Conservation (phyloP, 2,329 filamentous ascomycete genomes). For the Colletotrichum sp. region DNA sequence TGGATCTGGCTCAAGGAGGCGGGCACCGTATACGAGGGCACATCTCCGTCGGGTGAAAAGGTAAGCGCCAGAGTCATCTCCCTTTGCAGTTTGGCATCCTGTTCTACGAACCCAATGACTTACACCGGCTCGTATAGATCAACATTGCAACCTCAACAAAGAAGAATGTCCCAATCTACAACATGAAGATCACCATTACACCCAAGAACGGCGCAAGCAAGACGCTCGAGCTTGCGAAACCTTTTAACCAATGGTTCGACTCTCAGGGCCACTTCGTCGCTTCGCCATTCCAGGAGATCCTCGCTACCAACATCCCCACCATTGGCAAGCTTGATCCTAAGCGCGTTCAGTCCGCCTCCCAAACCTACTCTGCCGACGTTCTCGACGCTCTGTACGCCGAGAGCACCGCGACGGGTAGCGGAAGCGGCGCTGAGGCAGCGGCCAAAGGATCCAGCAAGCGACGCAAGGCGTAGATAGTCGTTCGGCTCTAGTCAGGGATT, state of each 20-base stretch:
- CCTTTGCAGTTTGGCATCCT: not conserved
- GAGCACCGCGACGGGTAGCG: conserved; percentile 30
- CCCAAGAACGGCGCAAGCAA: conserved; percentile 41
- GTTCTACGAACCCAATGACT: not conserved
- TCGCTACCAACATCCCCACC: conserved; percentile 70
- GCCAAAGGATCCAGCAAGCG: conserved; percentile 49
- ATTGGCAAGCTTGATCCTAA: conserved; percentile 72
- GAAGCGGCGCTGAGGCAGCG: conserved; percentile 34
- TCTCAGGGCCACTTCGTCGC: conserved; percentile 72
- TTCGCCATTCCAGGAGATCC: conserved; percentile 78
- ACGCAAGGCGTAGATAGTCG: conserved; percentile 44
- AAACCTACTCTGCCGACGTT: conserved; percentile 47
- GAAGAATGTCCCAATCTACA: conserved; percentile 84
- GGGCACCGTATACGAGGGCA: conserved; percentile 80
- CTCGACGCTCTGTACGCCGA: conserved; percentile 50
- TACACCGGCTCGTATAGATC: conserved; percentile 56
- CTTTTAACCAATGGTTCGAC: conserved; percentile 82
- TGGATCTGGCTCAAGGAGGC: conserved; percentile 89
- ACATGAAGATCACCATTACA: conserved; percentile 68
- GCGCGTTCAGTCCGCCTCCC: conserved; percentile 45
- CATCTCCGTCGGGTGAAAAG: conserved; percentile 68
- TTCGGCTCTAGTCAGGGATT: not conserved
- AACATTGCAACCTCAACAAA: conserved; percentile 73
- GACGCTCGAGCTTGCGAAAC: conserved; percentile 60
- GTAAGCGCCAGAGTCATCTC: conserved; percentile 41